Evolutionary conservation across 2,329 filamentous ascomycete species (phyloP), one percentile per base, ranked within the genome.

Genomic region (Ilyonectria mors-panacis): DNA sequence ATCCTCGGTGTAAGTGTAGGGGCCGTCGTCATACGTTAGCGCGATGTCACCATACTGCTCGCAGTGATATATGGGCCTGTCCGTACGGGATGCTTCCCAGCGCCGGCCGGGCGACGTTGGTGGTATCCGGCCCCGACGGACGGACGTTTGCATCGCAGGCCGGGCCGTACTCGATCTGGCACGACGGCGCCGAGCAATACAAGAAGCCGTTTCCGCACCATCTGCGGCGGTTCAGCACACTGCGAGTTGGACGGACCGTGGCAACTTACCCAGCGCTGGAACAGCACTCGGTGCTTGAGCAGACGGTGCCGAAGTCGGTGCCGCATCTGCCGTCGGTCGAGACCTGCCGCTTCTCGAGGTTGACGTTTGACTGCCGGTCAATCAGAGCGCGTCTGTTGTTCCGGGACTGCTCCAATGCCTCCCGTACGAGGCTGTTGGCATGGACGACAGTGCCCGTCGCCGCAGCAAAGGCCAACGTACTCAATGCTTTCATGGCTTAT

Each of bases 131-230:
- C 1, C 90, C 90, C 0, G 67, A 65, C 3, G 69, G 85, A 66
- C 57, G 88, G 84, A 72, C 82, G 70, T 91, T 91, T 59, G 86
- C 89, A 70, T 91, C 89, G 70, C 90, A 92, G 4, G 80, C 85
- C 21, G 88, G 83, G n/a, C 88, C 88, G 70, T 88, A 90, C 70
- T 85, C 79, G 73, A 90, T 87, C 75, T 88, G 84, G 74, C 90
- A 92, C 59, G 89, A 85, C 2, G 90, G 90, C 21, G 88, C 85
- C 33, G 84, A 83, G 79, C 90, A 92, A 78, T 90, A 89, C 2
- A 87, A 84, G 12, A 76, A 76, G 4, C 81, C 83, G n/a, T 77
- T 83, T 56, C 88, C 88, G 68, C 88, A 90, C 83, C 85, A 89
- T 48, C 85, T 87, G 13, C 21, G 3, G n/a, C 2, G 2, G 13